phyloP scores from a whole-genome alignment of 768 basidiomycete genomes.

The Macrolepiota albuminosa region DNA sequence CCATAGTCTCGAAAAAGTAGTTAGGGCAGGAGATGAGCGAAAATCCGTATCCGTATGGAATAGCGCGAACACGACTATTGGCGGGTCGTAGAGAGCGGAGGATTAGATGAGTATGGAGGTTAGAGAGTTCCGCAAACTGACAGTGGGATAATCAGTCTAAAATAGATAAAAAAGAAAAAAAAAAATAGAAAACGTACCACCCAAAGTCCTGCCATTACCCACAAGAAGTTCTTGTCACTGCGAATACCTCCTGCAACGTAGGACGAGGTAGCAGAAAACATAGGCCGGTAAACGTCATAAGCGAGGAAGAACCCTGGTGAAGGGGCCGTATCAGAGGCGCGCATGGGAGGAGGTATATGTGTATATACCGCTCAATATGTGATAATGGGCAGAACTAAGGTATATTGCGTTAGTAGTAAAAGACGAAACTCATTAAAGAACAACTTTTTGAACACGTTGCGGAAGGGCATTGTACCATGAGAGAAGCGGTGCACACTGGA shows the following conservation, averaged over 20 bases:
- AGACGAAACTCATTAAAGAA: constrained; percentile 15
- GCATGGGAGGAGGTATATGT: background rate
- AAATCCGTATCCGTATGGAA: constrained; percentile 94
- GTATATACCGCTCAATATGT: constrained; percentile 60
- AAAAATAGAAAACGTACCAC: constrained; percentile 43
- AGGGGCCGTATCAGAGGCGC: background rate
- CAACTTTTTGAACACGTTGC: constrained; percentile 88
- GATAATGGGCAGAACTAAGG: constrained; percentile 83
- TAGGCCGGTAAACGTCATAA: constrained; percentile 75
- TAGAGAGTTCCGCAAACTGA: constrained; percentile 83
- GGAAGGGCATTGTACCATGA: constrained; percentile 86
- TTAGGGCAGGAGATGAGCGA: constrained; percentile 84
- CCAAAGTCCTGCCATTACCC: constrained; percentile 64
- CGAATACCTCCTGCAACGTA: constrained; percentile 59
- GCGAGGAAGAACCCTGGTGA: constrained; percentile 68
- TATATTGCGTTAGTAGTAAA: background rate
- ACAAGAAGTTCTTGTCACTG: constrained; percentile 64
- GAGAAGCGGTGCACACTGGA: constrained; percentile 90
- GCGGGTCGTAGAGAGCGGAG: constrained; percentile 80
- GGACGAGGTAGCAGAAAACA: constrained; percentile 62
- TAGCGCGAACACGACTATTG: constrained; percentile 72
- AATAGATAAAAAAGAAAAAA: background rate
- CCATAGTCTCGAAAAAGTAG: constrained; percentile 87
- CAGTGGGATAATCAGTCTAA: background rate
- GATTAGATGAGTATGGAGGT: constrained; percentile 77